Base-by-base conservation (phyloP, 1,139 yeast genomes). In the Casaregolazyma lundiana region DNA sequence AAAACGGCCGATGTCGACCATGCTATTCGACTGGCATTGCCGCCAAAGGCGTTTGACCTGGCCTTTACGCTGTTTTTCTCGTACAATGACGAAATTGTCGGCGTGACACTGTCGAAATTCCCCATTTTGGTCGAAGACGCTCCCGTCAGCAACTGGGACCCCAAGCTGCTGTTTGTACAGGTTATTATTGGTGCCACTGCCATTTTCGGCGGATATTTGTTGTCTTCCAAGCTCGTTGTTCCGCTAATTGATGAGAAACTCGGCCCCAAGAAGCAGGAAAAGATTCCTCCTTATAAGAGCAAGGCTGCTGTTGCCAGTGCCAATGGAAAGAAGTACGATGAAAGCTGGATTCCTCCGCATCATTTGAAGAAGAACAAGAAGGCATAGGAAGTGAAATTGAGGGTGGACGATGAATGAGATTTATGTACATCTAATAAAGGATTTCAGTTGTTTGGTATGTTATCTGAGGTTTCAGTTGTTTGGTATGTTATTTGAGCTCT, bases 71-170 rank as follows among this genome's bases (percentile, higher is more conserved):
- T 84, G 44, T 80, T 74, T 62, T 70, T 82, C 46, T 72, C 74
- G 42, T 70, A 70, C 57, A 73, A 76, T 35, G 76, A 76, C 18
- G 70, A 57, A 44, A 40, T 77, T 47, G 66, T 82, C 57, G 76
- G 78, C 65, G 70, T 75, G 54, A 70, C 83, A 41, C 78, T 80
- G 44, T 77, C 84, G 37, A 72, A 77, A 58, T 80, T 78, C 57
- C 69, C 81, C 53, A 70, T 85, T 35, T 65, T 71, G 29, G 75
- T 88, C 51, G 64, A 66, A n/a, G 95, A 88, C 56, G 76, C 75
- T 34, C 75, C 82, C 46, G 70, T 88, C 57, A 82, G 95, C 0
- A 55, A 82, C 49, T 81, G 84, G 66, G 78, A 85, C 62, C 92
- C 90, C 22, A 80, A 84, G 64, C 76, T 87, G 60, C 64, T 87